These are phyloP conservation scores for Hypoxylon lenormandii DNA, from an alignment of 495 filamentous ascomycete genomes.

Conservation along the genomic window DNA sequence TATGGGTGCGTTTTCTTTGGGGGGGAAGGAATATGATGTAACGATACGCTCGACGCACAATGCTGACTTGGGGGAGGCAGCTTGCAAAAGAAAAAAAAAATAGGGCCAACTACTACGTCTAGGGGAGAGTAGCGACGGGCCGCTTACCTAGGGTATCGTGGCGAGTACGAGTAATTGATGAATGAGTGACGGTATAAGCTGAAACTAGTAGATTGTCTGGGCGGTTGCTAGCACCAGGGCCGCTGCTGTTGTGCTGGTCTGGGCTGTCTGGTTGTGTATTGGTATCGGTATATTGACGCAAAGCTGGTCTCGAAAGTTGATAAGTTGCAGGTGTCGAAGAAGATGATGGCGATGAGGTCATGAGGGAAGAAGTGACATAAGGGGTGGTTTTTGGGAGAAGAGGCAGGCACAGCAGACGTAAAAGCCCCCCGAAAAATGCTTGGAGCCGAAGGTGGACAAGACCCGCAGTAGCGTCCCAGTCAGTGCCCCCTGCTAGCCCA, in stretches of 20 bases:
- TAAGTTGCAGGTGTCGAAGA: slow-evolving; percentile 45
- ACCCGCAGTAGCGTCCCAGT: slow-evolving; percentile 25
- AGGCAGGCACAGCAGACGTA: slow-evolving; percentile 54
- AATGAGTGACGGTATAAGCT: slow-evolving; percentile 44
- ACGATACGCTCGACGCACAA: slow-evolving; percentile 50
- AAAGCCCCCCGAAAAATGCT: slow-evolving; percentile 53
- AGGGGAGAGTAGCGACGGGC: slow-evolving; percentile 26
- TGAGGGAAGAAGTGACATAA: slow-evolving; percentile 58
- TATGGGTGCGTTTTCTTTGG: slow-evolving; percentile 33
- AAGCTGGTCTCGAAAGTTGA: slow-evolving; percentile 38
- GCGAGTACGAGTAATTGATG: slow-evolving; percentile 46
- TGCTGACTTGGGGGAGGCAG: slow-evolving; percentile 49
- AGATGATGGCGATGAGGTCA: slow-evolving; percentile 56
- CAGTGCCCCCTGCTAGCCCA: too few species aligned
- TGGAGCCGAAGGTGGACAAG: slow-evolving; percentile 50
- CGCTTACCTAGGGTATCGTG: slow-evolving; percentile 40
- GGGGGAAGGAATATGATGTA: slow-evolving; percentile 54
- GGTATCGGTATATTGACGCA: slow-evolving; percentile 38
- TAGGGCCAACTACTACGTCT: slow-evolving; percentile 49
- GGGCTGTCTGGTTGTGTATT: slow-evolving; percentile 23
- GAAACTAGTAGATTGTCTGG: slow-evolving; percentile 11
- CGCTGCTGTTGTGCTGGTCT: neutral
- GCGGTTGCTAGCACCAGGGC: slow-evolving; percentile 15
- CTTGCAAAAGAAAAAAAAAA: slow-evolving; percentile 46
- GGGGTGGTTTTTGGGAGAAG: slow-evolving; percentile 54